Evolutionary conservation across 1,284 basidiomycete genomes (phyloP).

Genomic region (Ceratobasidium sp.): DNA sequence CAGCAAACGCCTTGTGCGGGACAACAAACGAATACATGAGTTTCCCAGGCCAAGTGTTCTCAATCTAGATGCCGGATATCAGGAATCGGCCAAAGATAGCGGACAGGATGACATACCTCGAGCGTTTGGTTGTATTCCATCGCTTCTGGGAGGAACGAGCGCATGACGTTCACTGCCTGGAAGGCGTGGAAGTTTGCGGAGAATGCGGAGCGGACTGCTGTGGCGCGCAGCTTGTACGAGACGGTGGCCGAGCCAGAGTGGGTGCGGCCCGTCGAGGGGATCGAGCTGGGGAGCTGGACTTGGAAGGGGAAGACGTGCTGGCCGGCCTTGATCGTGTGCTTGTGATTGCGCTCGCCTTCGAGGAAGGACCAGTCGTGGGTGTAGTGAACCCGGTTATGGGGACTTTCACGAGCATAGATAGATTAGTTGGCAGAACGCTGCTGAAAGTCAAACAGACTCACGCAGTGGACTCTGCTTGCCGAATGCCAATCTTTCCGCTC

Average conservation of each 20-base stretch:
- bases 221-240: constrained; percentile 86
- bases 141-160: constrained; percentile 81
- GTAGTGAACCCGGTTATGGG: constrained; percentile 73
- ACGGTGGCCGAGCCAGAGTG: constrained; percentile 66
- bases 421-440: neutral
- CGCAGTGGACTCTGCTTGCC: constrained; percentile 68
- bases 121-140: constrained; percentile 95
- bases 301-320: constrained; percentile 89
- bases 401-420: constrained; percentile 52
- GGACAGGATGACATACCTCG: constrained; percentile 60
- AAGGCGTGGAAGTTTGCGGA: constrained; percentile 74
- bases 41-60: constrained; percentile 97
- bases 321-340: constrained; percentile 90
- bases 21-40: constrained; percentile 90
- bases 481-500: constrained; percentile 82
- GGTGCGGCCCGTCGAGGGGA: constrained; percentile 80
- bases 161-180: constrained; percentile 71
- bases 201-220: constrained; percentile 79
- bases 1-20: constrained; percentile 91
- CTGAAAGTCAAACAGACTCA: constrained; percentile 57
- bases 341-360: constrained; percentile 77
- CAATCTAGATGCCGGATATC: constrained; percentile 59
- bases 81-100: constrained; percentile 18
- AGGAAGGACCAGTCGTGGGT: constrained; percentile 91
- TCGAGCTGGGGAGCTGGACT: constrained; percentile 79